Conservation (phyloP, 768 basidiomycete species). For the Leucosporidium creatinivorum region DNA sequence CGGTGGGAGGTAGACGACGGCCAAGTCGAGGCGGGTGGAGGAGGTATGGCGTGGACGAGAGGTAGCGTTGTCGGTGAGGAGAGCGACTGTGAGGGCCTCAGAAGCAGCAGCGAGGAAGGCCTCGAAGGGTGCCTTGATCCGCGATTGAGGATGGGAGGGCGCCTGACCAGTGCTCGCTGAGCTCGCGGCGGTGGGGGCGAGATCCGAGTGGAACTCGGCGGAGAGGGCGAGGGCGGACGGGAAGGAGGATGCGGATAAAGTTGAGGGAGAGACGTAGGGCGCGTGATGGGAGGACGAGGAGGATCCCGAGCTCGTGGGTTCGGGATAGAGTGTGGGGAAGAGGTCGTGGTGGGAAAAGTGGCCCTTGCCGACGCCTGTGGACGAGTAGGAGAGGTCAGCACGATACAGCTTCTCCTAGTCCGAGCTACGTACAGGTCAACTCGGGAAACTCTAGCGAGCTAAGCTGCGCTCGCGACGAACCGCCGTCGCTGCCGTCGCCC, state of each 20-base stretch:
- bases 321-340: conserved; percentile 31
- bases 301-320: background rate
- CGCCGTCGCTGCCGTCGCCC: background rate
- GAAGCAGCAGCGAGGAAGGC: conserved; percentile 10
- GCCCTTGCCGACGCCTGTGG: conserved; percentile 21
- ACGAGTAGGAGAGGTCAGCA: background rate
- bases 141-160: background rate
- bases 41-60: background rate
- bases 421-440: background rate
- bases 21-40: background rate
- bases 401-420: background rate
- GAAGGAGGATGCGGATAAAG: conserved; percentile 29
- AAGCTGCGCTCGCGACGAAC: background rate
- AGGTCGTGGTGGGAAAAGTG: conserved; percentile 37
- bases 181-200: background rate
- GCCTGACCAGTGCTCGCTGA: background rate
- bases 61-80: background rate
- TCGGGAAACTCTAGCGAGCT: background rate
- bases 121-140: conserved; percentile 1
- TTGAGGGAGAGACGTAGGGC: conserved; percentile 13
- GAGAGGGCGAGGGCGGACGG: conserved; percentile 38
- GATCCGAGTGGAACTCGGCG: conserved; percentile 37
- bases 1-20: conserved; percentile 11
- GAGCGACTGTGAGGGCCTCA: background rate
- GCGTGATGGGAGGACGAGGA: background rate